Base-by-base conservation (phyloP, 148 eudicot species). In the Rhododendron mucronatum region DNA sequence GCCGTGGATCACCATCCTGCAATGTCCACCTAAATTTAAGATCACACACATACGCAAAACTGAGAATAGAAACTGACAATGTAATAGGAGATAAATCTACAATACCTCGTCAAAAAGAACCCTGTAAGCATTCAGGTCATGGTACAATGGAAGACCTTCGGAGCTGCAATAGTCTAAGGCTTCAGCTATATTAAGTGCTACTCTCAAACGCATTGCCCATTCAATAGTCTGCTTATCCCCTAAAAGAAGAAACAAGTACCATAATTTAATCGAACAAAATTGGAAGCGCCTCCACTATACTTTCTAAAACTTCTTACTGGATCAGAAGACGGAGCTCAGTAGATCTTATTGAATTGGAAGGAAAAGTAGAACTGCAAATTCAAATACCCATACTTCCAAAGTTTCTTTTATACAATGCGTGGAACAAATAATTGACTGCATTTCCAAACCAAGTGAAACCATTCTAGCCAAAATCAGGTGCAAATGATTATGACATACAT, bases 221-320 rank as follows among this genome's bases (percentile, higher is more conserved):
- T 96, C 98, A 82, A 96, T 93, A 21, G 98, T 93, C 87, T 93
- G 98, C 63, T 89, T 93, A 88, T 96, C 98, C 98, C 98, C 98
- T 94, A 89, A 3, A 45, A 87, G 23, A 69, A 33, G 23, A 65
- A 83, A 51, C 53, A 75, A 85, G 30, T 11, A 33, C 73, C 73
- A 50, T 55, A 30, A 82, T 69, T 35, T 48, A 82, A 84, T 35
- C 37, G 26, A 53, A 76, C 80, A 47, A 41, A 47, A 75, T 20
- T 33, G 63, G 13, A 78, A 59, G 21, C 50, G 37, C 28, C 76
- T 84, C 86, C 37, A 65, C 37, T n/a, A 63, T 14, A 71, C 76
- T 71, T 71, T 4, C 76, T 71, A 71, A 71, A 33, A 26, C 0
- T 71, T 71, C 41, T 33, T 4, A 33, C 13, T 30, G 9, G 33